Evolutionary conservation across 2,329 filamentous ascomycete species (phyloP).

Genomic region (Trichophyton rubrum): DNA sequence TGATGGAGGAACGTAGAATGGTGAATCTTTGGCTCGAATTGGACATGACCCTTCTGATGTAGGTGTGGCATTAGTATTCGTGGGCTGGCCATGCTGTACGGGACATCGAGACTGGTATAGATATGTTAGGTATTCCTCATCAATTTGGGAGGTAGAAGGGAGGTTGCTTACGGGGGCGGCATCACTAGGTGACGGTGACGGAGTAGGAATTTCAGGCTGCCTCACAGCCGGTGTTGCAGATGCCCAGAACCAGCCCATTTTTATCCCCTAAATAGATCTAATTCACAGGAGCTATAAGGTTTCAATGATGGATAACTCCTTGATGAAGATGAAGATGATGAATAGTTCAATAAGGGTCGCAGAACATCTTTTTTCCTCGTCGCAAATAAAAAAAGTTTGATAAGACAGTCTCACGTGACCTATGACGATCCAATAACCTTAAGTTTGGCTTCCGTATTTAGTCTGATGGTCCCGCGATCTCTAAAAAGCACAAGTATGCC

Average conservation of each 20-base stretch:
- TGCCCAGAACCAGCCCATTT: slow-evolving; percentile 63
- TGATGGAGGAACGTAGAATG: slow-evolving; percentile 32
- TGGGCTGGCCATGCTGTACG: slow-evolving; percentile 44
- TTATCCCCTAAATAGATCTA: slow-evolving; percentile 6
- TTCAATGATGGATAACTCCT: not conserved
- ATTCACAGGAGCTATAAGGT: not conserved
- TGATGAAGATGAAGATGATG: not conserved
- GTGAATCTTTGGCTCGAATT: slow-evolving; percentile 37
- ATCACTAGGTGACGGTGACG: not conserved
- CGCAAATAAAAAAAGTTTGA: slow-evolving; percentile 1
- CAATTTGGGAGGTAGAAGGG: slow-evolving; percentile 8
- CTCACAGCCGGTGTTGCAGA: slow-evolving; percentile 40
- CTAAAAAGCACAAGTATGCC: too few species aligned
- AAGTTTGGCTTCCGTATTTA: too few species aligned
- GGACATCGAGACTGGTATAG: slow-evolving; percentile 50
- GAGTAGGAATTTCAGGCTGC: slow-evolving; percentile 27
- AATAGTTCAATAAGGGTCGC: not conserved
- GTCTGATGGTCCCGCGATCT: too few species aligned
- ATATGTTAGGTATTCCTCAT: slow-evolving; percentile 1
- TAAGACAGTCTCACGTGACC: not conserved
- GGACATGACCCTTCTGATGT: slow-evolving; percentile 31
- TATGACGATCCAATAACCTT: too few species aligned
- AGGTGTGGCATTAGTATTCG: slow-evolving; percentile 20
- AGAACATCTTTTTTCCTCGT: not conserved
- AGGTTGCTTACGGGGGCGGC: not conserved